A percentile compares a stretch with the other conserved stretches of the same genome.
These are phyloP conservation scores for Darksidea phi DNA, from an alignment of 495 filamentous ascomycete species.

Conservation along the genomic window DNA sequence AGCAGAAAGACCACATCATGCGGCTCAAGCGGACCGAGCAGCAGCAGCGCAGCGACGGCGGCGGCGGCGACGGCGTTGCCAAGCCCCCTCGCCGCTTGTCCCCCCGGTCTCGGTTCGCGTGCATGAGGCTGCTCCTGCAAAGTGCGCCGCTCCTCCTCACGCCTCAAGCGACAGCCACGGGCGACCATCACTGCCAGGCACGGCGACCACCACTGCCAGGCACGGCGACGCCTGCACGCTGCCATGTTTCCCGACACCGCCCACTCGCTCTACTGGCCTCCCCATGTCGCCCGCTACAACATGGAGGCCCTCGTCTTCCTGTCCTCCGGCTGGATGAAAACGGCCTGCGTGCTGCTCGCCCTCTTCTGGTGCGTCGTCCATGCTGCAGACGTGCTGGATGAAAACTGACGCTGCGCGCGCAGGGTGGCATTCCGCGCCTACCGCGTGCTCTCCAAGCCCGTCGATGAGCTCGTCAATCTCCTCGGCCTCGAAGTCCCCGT, in stretches of 20 bases:
- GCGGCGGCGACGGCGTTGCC: too few species aligned
- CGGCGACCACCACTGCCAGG: neutral
- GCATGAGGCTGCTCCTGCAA: neutral
- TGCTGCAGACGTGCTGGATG: neutral
- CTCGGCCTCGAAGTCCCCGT: conserved; percentile 91
- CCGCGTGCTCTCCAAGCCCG: conserved; percentile 82
- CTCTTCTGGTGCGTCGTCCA: conserved; percentile 34
- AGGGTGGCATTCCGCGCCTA: conserved; percentile 82
- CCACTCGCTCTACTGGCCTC: conserved; percentile 29
- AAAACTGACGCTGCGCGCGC: too few species aligned
- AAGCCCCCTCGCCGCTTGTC: too few species aligned
- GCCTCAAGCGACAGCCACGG: neutral
- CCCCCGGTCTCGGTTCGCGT: too few species aligned
- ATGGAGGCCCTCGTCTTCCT: conserved; percentile 34
- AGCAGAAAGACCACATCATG: too few species aligned
- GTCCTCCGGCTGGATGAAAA: conserved; percentile 36
- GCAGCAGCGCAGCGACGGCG: too few species aligned
- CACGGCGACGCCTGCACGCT: conserved; percentile 11
- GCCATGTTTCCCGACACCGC: conserved; percentile 30
- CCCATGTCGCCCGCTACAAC: conserved; percentile 30
- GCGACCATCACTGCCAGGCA: too few species aligned
- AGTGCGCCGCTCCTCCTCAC: neutral
- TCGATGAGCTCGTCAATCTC: conserved; percentile 83
- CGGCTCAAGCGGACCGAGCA: too few species aligned
- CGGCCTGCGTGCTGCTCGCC: conserved; percentile 31